These are phyloP conservation scores for Suillus alpinus DNA, from an alignment of 768 basidiomycete genomes.

Conservation along the genomic window DNA sequence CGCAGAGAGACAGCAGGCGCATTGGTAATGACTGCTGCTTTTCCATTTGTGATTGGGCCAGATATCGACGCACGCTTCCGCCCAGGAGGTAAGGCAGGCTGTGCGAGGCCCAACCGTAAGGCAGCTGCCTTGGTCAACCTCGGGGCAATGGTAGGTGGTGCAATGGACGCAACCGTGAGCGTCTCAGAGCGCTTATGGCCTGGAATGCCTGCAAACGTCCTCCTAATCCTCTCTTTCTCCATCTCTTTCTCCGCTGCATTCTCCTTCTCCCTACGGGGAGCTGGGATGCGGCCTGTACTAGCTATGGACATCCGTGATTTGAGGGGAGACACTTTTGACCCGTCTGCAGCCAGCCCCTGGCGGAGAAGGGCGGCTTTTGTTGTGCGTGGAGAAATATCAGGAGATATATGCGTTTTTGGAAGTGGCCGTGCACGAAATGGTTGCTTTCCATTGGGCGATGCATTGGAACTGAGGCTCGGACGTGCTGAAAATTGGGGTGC, in stretches of 20 bases:
- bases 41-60: slow-evolving; percentile 21
- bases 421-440: slow-evolving; percentile 66
- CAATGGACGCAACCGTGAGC: slow-evolving; percentile 72
- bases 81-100: slow-evolving; percentile 36
- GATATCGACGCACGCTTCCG: slow-evolving; percentile 37
- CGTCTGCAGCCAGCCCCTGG: slow-evolving; percentile 51
- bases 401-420: slow-evolving; percentile 56
- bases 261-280: slow-evolving; percentile 24
- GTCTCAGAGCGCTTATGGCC: slow-evolving; percentile 74
- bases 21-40: slow-evolving; percentile 8
- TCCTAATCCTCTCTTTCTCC: slow-evolving; percentile 57
- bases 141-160: slow-evolving; percentile 67
- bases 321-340: slow-evolving; percentile 13
- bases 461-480: slow-evolving; percentile 31
- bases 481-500: slow-evolving; percentile 22
- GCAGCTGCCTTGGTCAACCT: slow-evolving; percentile 76
- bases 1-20: slow-evolving; percentile 10
- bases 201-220: slow-evolving; percentile 75
- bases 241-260: slow-evolving; percentile 43
- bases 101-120: slow-evolving; percentile 56
- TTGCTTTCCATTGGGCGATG: slow-evolving; percentile 42
- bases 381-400: slow-evolving; percentile 74
- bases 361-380: slow-evolving; percentile 75
- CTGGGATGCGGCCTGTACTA: slow-evolving; percentile 32
- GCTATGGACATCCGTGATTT: slow-evolving; percentile 30